Conservation (phyloP, 2,329 filamentous ascomycete genomes). For the Colletotrichum sp. region DNA sequence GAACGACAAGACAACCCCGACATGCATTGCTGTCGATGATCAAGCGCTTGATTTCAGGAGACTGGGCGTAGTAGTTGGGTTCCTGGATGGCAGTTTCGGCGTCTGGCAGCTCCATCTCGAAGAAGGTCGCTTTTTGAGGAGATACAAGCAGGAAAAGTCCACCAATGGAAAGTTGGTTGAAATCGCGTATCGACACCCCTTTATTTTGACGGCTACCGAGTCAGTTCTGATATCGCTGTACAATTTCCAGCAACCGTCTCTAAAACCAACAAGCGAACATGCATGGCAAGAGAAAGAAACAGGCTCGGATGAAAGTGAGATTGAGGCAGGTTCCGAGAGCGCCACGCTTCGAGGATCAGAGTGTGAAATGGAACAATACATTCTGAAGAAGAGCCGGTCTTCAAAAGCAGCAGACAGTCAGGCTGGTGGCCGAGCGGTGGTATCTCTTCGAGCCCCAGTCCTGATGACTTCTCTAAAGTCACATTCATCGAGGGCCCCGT, state of each 20-base stretch:
- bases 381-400: background rate
- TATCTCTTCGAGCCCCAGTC: slow-evolving; percentile 45
- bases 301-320: background rate
- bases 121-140: slow-evolving; percentile 45
- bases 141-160: slow-evolving; percentile 66
- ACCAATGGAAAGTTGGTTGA: slow-evolving; percentile 71
- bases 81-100: slow-evolving; percentile 72
- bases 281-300: background rate
- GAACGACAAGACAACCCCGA: slow-evolving; percentile 48
- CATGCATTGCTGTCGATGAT: slow-evolving; percentile 70
- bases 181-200: slow-evolving; percentile 76
- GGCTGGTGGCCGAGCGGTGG: background rate
- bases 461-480: slow-evolving; percentile 82
- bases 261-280: background rate
- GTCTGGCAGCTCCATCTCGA: slow-evolving; percentile 67
- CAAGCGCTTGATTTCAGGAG: slow-evolving; percentile 43
- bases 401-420: background rate
- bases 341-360: background rate
- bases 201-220: slow-evolving; percentile 78
- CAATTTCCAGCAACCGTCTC: slow-evolving; percentile 52
- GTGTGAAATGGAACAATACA: background rate
- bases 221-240: slow-evolving; percentile 80
- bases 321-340: slow-evolving; percentile 1
- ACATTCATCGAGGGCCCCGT: slow-evolving; percentile 76
- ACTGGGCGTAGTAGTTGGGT: slow-evolving; percentile 71